Base-by-base conservation (phyloP, 768 basidiomycete species). In the Boletus sensibilis region DNA sequence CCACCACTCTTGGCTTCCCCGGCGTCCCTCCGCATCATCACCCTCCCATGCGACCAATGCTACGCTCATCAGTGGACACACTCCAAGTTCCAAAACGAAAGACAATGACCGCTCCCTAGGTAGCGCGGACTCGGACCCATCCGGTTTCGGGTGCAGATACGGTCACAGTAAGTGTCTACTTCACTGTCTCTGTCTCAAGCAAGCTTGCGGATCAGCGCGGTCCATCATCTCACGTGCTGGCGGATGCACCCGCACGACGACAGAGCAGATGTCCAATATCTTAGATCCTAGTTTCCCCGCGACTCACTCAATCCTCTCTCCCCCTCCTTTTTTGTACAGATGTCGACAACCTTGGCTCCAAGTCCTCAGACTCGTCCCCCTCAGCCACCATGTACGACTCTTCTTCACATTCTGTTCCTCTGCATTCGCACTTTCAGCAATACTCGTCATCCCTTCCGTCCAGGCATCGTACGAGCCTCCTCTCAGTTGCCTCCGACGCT, bases 401-500 rank as follows among this genome's bases (percentile, higher is more conserved):
- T 11, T 65, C 56, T n/a, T 44, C 56, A 0, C 58, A 48, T 13
- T 49, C 56, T 18, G 29, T 40, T 16, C 40, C 60, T 14, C 34
- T 50, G 1, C 53, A 50, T 5, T 48, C 65, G 9, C 47, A 55
- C 31, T 45, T 47, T 31, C 58, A 50, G 6, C 46, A 48, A n/a
- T 31, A 27, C 16, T 50, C 62, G 6, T 25, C 61, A 0, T 41
- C 60, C 7, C 58, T 56, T 35, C 56, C 55, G 51, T 77, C 73
- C 61, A 73, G 65, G 33, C 64, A 71, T 39, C 77, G 82, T 35
- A 72, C 75, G 3, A 79, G 78, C 62, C 64, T 85, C 40, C 68
- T 85, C n/a, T 69, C 74, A 13, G 80, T 75, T n/a, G 83, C 83
- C 20, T 78, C 81, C 16, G 82, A 80, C 58, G 80, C 77, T 0